A percentile compares a stretch with the other conserved stretches of the same genome.
phyloP scores from a whole-genome alignment of 2,329 filamentous ascomycete genomes.

The Calonectria naviculata region DNA sequence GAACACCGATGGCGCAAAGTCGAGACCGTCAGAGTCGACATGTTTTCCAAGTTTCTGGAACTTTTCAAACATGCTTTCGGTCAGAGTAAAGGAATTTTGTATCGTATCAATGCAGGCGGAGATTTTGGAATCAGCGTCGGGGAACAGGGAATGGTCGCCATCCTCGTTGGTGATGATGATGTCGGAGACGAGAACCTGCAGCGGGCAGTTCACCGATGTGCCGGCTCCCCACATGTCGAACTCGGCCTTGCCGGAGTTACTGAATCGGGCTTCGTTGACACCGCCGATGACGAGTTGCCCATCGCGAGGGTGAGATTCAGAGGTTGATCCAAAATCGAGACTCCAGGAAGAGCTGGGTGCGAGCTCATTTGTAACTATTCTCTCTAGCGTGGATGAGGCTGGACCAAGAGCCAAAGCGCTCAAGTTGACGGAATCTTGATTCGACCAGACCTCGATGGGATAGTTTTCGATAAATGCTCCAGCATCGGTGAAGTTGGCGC shows the following conservation, averaged over 20 bases:
- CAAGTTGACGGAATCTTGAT: neutral
- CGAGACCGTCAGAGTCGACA: slow-evolving; percentile 7
- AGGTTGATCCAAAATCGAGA: slow-evolving; percentile 19
- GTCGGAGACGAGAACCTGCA: slow-evolving; percentile 15
- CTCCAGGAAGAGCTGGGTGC: slow-evolving; percentile 4
- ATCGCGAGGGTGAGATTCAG: slow-evolving; percentile 11
- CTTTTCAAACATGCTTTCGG: slow-evolving; percentile 15
- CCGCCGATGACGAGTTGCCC: slow-evolving; percentile 18
- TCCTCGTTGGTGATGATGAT: slow-evolving; percentile 15
- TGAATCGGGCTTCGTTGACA: slow-evolving; percentile 16
- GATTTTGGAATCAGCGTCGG: slow-evolving; percentile 10
- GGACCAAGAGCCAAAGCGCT: slow-evolving; percentile 16
- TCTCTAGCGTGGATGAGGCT: slow-evolving; percentile 6
- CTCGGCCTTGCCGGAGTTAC: neutral
- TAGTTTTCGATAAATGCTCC: neutral
- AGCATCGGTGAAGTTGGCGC: slow-evolving; percentile 14
- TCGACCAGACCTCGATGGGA: slow-evolving; percentile 16
- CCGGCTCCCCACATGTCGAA: slow-evolving; percentile 23
- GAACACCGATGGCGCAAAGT: neutral
- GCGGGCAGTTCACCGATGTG: slow-evolving; percentile 12
- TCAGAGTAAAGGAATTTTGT: slow-evolving; percentile 19
- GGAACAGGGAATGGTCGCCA: slow-evolving; percentile 17
- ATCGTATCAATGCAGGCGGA: slow-evolving; percentile 20
- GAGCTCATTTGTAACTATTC: neutral
- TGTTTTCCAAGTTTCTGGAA: slow-evolving; percentile 17